A percentile compares a stretch with the other conserved stretches of the same genome.
These are phyloP conservation scores for Tillandsia leiboldiana DNA, from an alignment of 176 grass and related monocot species.

Conservation along the genomic window DNA sequence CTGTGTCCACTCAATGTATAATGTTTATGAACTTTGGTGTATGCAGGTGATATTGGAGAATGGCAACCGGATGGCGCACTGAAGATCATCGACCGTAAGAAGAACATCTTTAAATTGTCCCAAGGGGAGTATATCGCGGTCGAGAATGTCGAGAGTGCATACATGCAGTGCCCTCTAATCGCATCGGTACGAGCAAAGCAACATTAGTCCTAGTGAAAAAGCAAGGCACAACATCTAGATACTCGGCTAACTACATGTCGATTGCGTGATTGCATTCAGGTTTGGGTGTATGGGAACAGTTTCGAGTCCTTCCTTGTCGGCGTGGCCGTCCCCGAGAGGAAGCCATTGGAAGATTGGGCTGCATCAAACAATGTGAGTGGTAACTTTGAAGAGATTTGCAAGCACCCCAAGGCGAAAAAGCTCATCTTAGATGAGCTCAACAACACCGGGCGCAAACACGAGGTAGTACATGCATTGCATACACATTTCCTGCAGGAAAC, in stretches of 20 bases:
- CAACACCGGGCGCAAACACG: constrained; percentile 46
- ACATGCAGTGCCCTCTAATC: constrained; percentile 54
- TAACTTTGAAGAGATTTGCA: constrained; percentile 49
- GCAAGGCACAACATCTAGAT: neutral
- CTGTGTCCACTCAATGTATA: too few species aligned
- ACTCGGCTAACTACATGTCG: neutral
- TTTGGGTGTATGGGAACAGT: constrained; percentile 95
- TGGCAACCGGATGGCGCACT: constrained; percentile 81
- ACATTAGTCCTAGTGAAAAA: neutral
- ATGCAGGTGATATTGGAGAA: constrained; percentile 76
- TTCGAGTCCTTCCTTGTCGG: constrained; percentile 87
- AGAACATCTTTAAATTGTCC: constrained; percentile 95
- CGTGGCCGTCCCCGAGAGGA: constrained; percentile 75
- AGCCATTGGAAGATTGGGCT: constrained; percentile 62
- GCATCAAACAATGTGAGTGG: constrained; percentile 34
- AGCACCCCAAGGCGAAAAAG: constrained; percentile 47
- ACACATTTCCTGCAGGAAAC: neutral
- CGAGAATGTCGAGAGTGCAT: constrained; percentile 69
- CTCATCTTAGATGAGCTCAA: constrained; percentile 70
- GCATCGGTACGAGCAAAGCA: constrained; percentile 27
- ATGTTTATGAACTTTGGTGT: constrained; percentile 1
- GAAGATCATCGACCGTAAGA: constrained; percentile 96
- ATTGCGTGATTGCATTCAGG: constrained; percentile 24
- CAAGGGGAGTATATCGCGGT: constrained; percentile 94
- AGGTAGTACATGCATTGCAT: constrained; percentile 28